Conservation (phyloP, 2,329 filamentous ascomycete species). For the Neospermospora avenae region DNA sequence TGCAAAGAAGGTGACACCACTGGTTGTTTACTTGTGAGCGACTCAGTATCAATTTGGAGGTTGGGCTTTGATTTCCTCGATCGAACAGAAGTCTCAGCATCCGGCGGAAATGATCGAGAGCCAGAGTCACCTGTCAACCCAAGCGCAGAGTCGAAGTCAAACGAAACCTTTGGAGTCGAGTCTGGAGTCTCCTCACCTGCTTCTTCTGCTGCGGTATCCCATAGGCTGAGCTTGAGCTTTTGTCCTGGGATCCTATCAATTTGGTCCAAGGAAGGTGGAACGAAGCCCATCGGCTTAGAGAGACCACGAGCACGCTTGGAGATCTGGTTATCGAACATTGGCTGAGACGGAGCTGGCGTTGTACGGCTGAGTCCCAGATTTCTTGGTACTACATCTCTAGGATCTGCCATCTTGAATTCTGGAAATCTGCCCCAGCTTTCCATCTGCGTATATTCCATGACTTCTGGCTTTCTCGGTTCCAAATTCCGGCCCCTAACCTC, state of each 20-base stretch:
- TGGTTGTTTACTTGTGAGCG: background rate
- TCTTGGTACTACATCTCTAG: background rate
- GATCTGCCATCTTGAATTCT: too few species aligned
- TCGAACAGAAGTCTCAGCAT: background rate
- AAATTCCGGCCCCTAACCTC: background rate
- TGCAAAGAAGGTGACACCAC: background rate
- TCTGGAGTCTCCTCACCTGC: background rate
- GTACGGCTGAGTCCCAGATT: background rate
- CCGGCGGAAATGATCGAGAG: background rate
- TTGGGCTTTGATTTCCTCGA: background rate
- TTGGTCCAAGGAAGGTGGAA: background rate
- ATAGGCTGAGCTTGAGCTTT: background rate
- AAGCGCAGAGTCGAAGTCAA: constrained; percentile 1
- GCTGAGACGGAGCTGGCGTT: background rate
- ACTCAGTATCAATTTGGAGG: background rate
- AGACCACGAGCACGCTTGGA: background rate
- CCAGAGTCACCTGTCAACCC: background rate
- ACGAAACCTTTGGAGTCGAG: background rate
- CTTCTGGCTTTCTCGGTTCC: background rate
- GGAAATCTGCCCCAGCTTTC: too few species aligned
- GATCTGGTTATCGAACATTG: background rate
- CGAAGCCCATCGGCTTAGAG: background rate
- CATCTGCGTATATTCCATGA: too few species aligned
- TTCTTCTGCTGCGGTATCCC: background rate
- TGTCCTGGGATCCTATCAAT: background rate